Evolutionary conservation across 169 alveolate species (phyloP).

Genomic region (Pseudocohnilembus persalinus): DNA sequence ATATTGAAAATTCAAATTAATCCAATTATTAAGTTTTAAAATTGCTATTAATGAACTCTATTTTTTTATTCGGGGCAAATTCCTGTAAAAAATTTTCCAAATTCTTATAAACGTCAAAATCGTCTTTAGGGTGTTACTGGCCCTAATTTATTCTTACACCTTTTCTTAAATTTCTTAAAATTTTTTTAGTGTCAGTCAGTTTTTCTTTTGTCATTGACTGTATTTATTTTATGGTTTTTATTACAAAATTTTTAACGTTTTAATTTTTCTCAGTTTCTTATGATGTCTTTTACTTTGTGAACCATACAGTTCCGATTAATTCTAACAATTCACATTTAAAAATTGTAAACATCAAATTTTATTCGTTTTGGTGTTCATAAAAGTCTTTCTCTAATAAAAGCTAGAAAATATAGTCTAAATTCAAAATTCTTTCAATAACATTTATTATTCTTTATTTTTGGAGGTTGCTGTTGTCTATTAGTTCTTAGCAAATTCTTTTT

Average conservation of each 20-base stretch:
- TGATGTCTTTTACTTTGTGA: neutral
- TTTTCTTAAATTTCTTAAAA: neutral
- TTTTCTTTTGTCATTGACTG: neutral
- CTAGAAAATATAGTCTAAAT: neutral
- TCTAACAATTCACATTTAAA: no score
- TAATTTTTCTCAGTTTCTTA: neutral
- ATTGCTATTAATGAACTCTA: neutral
- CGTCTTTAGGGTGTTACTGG: neutral
- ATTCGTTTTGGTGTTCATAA: neutral
- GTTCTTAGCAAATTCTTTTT: neutral
- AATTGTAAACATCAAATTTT: neutral
- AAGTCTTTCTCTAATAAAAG: neutral
- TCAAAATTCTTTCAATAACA: neutral
- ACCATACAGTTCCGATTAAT: neutral
- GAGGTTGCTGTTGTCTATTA: neutral
- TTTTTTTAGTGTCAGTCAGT: neutral
- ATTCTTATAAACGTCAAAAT: neutral
- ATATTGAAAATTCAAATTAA: no score
- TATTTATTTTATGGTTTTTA: no score
- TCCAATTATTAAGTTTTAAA: neutral
- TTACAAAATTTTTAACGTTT: neutral
- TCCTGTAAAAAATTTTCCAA: neutral
- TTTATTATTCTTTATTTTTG: neutral
- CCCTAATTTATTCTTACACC: neutral
- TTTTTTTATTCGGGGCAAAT: neutral